Base-by-base conservation (phyloP, 176 grass and related monocot genomes). In the Alopecurus myosuroides region DNA sequence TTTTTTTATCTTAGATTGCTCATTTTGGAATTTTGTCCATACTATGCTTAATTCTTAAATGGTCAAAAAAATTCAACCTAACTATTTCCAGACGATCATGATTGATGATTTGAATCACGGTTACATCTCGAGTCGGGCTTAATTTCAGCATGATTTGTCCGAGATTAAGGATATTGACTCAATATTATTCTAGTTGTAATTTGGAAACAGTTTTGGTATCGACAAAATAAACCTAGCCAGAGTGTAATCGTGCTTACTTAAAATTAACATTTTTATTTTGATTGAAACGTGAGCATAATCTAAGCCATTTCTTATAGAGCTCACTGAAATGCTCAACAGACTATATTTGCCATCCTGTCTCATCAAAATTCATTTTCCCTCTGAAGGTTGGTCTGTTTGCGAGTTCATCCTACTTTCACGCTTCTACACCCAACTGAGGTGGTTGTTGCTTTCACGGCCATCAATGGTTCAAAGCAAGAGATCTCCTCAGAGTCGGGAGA, bases 381-480 rank as follows among this genome's bases (percentile, higher is more conserved):
- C 10, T 88, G 64, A 85, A 98, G 95, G 87, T 87, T 95, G 91
- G 95, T 93, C 17, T 95, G 95, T 66, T 88, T 98, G 88, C 79
- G 93, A 74, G 91, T 95, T 61, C 91, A 88, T 88, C 95, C 91
- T 22, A 93, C 87, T 36, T 98, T 98, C 48, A 90, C 93, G 9
- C 95, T 98, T 55, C 77, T 98, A 60, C 70, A 98, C 76, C 93
- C 95, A 36, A 93, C 93, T 74, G 95, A 95, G 81, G 95, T 93
- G 25, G 50, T 82, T 36, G 85, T 98, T 72, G 70, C 80, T 75
- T 98, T 98, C 55, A 87, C 79, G 25, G 90, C 93, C 13, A 78
- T 98, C 20, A 85, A 90, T 86, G 93, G 93, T 80, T 92, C 66
- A 35, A 91, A 84, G 56, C 85, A 95, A 80, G 87, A 88, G 75